phyloP scores from a whole-genome alignment of 352 stramenopile genomes.

The Peronospora farinosa region DNA sequence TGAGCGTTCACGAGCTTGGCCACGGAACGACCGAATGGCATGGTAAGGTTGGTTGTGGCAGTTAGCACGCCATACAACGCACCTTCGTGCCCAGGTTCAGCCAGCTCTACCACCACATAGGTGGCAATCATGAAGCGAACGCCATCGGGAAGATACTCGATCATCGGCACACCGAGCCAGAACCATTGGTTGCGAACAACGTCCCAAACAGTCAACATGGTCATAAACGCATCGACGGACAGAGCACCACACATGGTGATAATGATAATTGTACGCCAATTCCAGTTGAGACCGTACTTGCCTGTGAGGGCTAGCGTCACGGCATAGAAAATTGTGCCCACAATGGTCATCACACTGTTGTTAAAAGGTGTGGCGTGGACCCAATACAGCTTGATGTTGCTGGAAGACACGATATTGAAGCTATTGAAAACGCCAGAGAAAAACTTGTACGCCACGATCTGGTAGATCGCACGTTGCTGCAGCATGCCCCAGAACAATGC shows the following conservation, averaged over 20 bases:
- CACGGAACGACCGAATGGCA: slow-evolving; percentile 37
- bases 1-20: slow-evolving; percentile 48
- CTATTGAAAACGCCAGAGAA: slow-evolving; percentile 51
- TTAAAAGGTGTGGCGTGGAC: slow-evolving; percentile 53
- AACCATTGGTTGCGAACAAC: slow-evolving; percentile 59
- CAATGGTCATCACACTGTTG: slow-evolving; percentile 43
- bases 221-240: slow-evolving; percentile 42
- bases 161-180: slow-evolving; percentile 46
- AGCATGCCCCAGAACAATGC: slow-evolving; percentile 42
- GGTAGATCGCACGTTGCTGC: slow-evolving; percentile 36
- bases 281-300: slow-evolving; percentile 48
- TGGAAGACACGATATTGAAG: slow-evolving; percentile 49
- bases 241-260: slow-evolving; percentile 32
- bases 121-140: slow-evolving; percentile 54
- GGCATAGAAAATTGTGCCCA: slow-evolving; percentile 40
- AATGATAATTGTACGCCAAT: slow-evolving; percentile 48
- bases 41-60: slow-evolving; percentile 43
- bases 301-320: slow-evolving; percentile 34
- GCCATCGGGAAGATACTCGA: slow-evolving; percentile 43
- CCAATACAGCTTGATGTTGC: slow-evolving; percentile 49
- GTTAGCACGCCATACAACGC: slow-evolving; percentile 53
- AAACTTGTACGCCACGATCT: slow-evolving; percentile 55
- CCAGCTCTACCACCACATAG: slow-evolving; percentile 60
- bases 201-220: slow-evolving; percentile 50
- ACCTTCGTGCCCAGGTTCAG: slow-evolving; percentile 43